Base-by-base conservation (phyloP, 83 land plant genomes). In the Isoetes engelmannii region DNA sequence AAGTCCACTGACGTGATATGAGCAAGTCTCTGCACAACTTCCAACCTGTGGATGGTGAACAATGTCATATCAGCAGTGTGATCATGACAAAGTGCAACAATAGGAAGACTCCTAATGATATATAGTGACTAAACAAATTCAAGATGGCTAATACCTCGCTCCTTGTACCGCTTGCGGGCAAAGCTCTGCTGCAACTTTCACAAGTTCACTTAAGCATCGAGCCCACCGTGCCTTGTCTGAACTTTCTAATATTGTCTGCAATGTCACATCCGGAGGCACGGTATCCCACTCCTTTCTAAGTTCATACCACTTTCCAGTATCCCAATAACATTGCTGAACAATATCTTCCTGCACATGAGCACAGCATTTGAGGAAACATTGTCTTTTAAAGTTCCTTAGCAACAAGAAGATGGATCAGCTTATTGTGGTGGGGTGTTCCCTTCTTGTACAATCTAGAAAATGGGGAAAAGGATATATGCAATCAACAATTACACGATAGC, bases 151-250 rank as follows among this genome's bases (percentile, higher is more conserved):
- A 45, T 71, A 87, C 99, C 88, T 91, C 73, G 99, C 99, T 69
- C 85, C 89, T 45, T 77, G 87, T 44, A 95, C 94, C 70, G 99
- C 85, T 46, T 61, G 77, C 6, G 94, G 91, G 73, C 99, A 91
- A 47, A 95, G 85, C 70, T 92, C 92, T 65, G 85, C 87, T 79
- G 90, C 85, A 78, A 86, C 85, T 62, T 85, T 91, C 54, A 87
- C 92, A 47, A 95, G 84, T 58, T 89, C 99, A 77, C 94, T 92
- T 28, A 95, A 84, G 72, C 99, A 91, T 12, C 89, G 85, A 42
- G 94, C 92, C 97, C 99, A 95, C 60, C 99, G 92, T 59, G 77
- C 84, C 71, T 91, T 95, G 68, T 95, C 97, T 71, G 83, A 81
- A 67, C 92, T 84, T 69, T 95, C 99, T 18, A 95, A 78, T 50